Evolutionary conservation across 257 asterid species (phyloP), one percentile per base, ranked within the genome.

Genomic region (Mentha longifolia): DNA sequence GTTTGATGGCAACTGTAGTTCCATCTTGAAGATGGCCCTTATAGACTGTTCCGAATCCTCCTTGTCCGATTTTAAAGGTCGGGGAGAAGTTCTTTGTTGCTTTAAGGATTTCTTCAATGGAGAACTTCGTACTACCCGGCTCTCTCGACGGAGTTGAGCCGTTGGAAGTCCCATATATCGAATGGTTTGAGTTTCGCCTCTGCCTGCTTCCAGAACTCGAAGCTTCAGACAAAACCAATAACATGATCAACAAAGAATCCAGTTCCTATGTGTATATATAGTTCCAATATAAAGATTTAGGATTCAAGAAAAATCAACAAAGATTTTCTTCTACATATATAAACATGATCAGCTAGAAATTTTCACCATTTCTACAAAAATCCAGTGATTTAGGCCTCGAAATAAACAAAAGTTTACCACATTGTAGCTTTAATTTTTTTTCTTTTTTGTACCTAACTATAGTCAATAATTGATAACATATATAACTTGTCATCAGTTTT

Each of bases 41-140:
- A 74, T 95, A 95, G 45, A 95, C 99, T 5, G 96, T 92, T 78
- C 98, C 99, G 66, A 92, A 95, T 52, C 99, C 99, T 49, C 99
- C 99, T 81, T 95, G 99, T 68, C 98, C 99, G 56, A 95, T 76
- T 78, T 87, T 95, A 52, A 84, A 79, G 80, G 82, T 77, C n/a
- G 96, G 97, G 25, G 97, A 92, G 77, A 95, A 95, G 71, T 84
- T 87, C 67, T 57, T 85, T 19, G 99, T 92, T 64, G 96, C 98
- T 76, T 83, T 89, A 22, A 55, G 76, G 78, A 95, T 95, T 70
- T 88, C 95, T 35, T 79, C 88, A 63, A 92, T 71, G 77, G 92
- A 83, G 85, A 85, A 89, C 62, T 84, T 86, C 30, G 67, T 68
- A 67, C 83, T 81, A 6, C 90, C 95, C 0, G 82, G 85, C 81